Evolutionary conservation across 1,139 yeast genomes (phyloP), one percentile per base, ranked within the genome.

Genomic region (Candida sp.): DNA sequence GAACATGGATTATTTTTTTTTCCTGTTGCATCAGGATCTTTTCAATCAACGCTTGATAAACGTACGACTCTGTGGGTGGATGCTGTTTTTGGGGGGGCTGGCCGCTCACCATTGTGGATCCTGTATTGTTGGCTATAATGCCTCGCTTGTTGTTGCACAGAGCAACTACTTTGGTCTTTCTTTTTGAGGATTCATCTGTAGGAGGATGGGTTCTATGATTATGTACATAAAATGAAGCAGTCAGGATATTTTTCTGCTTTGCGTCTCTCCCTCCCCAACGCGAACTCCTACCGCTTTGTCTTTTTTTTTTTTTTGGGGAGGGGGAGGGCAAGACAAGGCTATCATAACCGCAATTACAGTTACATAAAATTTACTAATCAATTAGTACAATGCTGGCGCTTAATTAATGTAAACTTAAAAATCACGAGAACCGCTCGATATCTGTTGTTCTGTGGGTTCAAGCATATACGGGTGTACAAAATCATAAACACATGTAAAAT

Each of bases 291-390:
- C 17, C 17, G 17, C 17, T 28, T 28, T 32, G 35, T 32, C 11
- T 32, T 32, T 9, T 32, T n/a, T 9, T 32, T 32, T 32, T 32
- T 28, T 28, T 28, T 28, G 1, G 31, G 31, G 31, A 2, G 2
- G 17, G 17, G 17, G 17, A 17, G 17, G 17, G 17, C 17, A 17
- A 17, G 17, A 17, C 17, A 17, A 17, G 17, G 17, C 17, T 17
- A 17, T 23, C 40, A 23, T 23, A 37, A 37, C 40, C 40, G n/a
- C 11, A 23, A 8, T 23, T 37, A 22, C 9, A 37, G 40, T 37
- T 37, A 37, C 40, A 37, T 37, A 37, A 37, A 23, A 37, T 37
- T 37, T 37, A 37, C 40, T 37, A 37, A 37, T 34, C 22, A 40
- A 17, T 25, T 22, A 22, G 31, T n/a, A 9, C 35, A 7, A n/a